phyloP scores from a whole-genome alignment of 805 yeast genomes.

The Cyberlindnera samutprakarnensis region DNA sequence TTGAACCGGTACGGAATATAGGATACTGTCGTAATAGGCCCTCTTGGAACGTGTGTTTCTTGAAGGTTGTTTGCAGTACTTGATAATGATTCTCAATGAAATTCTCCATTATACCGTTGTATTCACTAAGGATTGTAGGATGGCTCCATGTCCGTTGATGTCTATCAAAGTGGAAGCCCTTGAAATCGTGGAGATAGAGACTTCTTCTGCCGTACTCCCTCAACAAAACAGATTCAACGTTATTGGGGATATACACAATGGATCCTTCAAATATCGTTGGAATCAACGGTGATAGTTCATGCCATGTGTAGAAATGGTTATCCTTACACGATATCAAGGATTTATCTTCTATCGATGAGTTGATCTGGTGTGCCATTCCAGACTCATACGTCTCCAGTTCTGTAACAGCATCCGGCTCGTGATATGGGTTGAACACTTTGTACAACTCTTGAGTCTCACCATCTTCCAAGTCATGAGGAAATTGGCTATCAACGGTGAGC shows the following conservation, averaged over 20 bases:
- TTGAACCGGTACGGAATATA: constrained; percentile 1
- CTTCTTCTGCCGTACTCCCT: constrained; percentile 39
- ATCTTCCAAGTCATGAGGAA: constrained; percentile 2
- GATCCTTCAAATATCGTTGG: constrained; percentile 52
- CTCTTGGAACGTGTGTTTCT: constrained; percentile 12
- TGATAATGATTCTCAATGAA: constrained; percentile 12
- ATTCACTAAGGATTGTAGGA: constrained; percentile 10
- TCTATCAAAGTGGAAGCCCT: constrained; percentile 33
- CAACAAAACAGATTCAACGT: constrained; percentile 33
- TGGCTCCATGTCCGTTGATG: constrained; percentile 13
- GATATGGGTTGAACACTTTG: constrained; percentile 20
- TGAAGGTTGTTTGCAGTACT: constrained; percentile 15
- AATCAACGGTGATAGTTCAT: constrained; percentile 45
- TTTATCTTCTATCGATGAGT: constrained; percentile 17
- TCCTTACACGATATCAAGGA: constrained; percentile 48
- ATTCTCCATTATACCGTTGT: constrained; percentile 7
- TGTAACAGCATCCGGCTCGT: constrained; percentile 21
- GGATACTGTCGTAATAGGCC: background rate
- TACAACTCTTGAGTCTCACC: constrained; percentile 7
- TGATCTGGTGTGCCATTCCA: constrained; percentile 21
- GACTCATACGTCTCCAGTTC: constrained; percentile 25
- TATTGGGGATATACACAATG: constrained; percentile 47
- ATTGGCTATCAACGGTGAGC: constrained; percentile 9
- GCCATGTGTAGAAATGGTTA: constrained; percentile 44
- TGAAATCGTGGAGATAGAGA: constrained; percentile 28